Percentiles rank a stretch among this genome's conserved stretches.
phyloP scores from a whole-genome alignment of 768 basidiomycete species.

The Boletus rufocinnamomeus region DNA sequence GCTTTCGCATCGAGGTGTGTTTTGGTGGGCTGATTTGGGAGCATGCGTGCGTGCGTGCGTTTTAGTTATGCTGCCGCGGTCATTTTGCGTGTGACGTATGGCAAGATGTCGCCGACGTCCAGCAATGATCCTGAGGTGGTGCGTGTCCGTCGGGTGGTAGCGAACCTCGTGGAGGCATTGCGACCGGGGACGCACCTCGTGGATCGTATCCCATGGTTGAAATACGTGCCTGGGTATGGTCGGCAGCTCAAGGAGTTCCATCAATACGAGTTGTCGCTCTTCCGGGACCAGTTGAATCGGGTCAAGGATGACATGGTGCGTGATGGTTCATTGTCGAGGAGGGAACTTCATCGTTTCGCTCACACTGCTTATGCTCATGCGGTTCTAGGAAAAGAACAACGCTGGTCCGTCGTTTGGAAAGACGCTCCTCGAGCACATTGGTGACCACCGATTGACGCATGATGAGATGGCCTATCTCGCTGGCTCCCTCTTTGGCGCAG shows the following conservation, averaged over 20 bases:
- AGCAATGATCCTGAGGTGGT: slow-evolving; percentile 14
- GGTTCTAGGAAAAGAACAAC: slow-evolving; percentile 7
- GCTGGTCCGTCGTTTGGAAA: slow-evolving; percentile 43
- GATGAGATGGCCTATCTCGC: slow-evolving; percentile 58
- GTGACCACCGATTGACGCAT: slow-evolving; percentile 48
- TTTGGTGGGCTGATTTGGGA: background rate
- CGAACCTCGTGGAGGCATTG: slow-evolving; percentile 34
- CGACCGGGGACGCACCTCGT: too few relatives aligned
- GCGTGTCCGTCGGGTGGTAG: slow-evolving; percentile 21
- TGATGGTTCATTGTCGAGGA: background rate
- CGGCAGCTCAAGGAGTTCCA: slow-evolving; percentile 42
- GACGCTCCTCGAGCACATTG: slow-evolving; percentile 52
- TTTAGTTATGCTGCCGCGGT: slow-evolving; percentile 26
- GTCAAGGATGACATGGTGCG: slow-evolving; percentile 13
- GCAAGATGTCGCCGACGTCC: slow-evolving; percentile 27
- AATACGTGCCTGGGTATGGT: slow-evolving; percentile 57
- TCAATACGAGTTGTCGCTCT: slow-evolving; percentile 48
- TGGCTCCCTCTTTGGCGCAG: slow-evolving; percentile 61
- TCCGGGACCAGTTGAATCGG: slow-evolving; percentile 43
- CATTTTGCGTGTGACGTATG: slow-evolving; percentile 29
- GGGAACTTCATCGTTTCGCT: background rate
- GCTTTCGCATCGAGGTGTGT: background rate
- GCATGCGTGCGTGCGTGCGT: background rate
- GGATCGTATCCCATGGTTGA: slow-evolving; percentile 31
- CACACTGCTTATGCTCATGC: background rate